These are phyloP conservation scores for Purshia tridentata DNA, from an alignment of 306 rosid genomes.

Conservation along the genomic window DNA sequence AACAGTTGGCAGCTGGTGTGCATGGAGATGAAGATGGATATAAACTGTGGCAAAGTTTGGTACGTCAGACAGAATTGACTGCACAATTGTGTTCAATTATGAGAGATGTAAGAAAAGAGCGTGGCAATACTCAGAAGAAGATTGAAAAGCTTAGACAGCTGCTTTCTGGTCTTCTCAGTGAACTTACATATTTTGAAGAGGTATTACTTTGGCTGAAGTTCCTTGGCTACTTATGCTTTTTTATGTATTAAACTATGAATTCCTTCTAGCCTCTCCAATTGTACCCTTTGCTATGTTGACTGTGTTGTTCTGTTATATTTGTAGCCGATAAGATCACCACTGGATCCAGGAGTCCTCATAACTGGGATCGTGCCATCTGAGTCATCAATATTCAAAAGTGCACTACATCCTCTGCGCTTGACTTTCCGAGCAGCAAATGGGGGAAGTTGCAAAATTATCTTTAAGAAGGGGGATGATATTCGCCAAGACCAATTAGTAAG, in stretches of 20 bases:
- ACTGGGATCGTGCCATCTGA: slow-evolving; percentile 87
- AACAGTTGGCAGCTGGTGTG: slow-evolving; percentile 62
- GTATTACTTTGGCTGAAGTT: slow-evolving; percentile 41
- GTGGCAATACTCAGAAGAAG: slow-evolving; percentile 96
- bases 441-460: slow-evolving; percentile 74
- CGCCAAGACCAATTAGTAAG: slow-evolving; percentile 96
- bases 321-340: slow-evolving; percentile 91
- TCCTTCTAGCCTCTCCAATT: slow-evolving; percentile 20
- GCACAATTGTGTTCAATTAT: slow-evolving; percentile 89
- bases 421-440: slow-evolving; percentile 80
- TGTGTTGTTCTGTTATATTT: slow-evolving; percentile 31
- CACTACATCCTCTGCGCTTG: slow-evolving; percentile 91
- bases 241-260: slow-evolving; percentile 17
- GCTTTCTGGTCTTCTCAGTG: slow-evolving; percentile 95
- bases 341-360: slow-evolving; percentile 80
- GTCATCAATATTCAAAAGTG: slow-evolving; percentile 95
- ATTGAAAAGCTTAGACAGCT: slow-evolving; percentile 94
- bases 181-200: slow-evolving; percentile 95
- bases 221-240: slow-evolving; percentile 2
- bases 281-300: slow-evolving; percentile 9
- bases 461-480: slow-evolving; percentile 94
- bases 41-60: slow-evolving; percentile 92
- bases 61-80: slow-evolving; percentile 92
- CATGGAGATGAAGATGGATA: slow-evolving; percentile 87
- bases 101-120: slow-evolving; percentile 87